These are phyloP conservation scores for Trichophyton rubrum DNA, from an alignment of 2,329 filamentous ascomycete genomes.

Conservation along the genomic window DNA sequence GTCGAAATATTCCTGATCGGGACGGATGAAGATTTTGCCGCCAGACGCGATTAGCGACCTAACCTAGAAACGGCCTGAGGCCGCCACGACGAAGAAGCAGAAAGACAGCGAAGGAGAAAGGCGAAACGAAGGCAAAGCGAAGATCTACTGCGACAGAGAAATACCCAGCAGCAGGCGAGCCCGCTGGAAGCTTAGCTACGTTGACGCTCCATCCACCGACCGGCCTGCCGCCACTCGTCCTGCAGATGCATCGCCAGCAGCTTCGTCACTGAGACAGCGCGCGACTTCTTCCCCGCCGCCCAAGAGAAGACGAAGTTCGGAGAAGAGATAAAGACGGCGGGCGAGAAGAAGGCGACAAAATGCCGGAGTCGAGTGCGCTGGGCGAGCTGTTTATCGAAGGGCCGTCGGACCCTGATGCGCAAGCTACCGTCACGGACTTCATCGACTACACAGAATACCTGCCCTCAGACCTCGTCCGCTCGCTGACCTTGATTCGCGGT, in stretches of 20 bases:
- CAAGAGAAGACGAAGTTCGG: background rate
- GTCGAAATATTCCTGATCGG: background rate
- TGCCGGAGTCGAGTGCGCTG: constrained; percentile 32
- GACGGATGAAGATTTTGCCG: background rate
- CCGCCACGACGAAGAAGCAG: background rate
- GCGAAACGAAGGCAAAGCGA: no score
- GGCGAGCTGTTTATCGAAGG: constrained; percentile 35
- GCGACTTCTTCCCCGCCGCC: background rate
- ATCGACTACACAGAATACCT: constrained; percentile 59
- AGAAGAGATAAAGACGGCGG: background rate
- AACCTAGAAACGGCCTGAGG: background rate
- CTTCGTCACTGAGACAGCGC: background rate
- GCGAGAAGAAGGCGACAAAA: constrained; percentile 10
- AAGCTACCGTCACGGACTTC: constrained; percentile 54
- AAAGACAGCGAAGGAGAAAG: background rate
- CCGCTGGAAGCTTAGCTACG: background rate
- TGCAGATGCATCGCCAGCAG: background rate
- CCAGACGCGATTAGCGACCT: background rate
- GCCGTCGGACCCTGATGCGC: constrained; percentile 49
- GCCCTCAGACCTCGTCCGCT: constrained; percentile 51
- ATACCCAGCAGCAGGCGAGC: background rate
- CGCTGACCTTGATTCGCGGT: constrained; percentile 47
- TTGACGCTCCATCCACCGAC: background rate
- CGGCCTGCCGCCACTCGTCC: background rate
- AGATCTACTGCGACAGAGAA: background rate